Conservation (phyloP, 805 yeast species). For the Torulaspora maleeae region DNA sequence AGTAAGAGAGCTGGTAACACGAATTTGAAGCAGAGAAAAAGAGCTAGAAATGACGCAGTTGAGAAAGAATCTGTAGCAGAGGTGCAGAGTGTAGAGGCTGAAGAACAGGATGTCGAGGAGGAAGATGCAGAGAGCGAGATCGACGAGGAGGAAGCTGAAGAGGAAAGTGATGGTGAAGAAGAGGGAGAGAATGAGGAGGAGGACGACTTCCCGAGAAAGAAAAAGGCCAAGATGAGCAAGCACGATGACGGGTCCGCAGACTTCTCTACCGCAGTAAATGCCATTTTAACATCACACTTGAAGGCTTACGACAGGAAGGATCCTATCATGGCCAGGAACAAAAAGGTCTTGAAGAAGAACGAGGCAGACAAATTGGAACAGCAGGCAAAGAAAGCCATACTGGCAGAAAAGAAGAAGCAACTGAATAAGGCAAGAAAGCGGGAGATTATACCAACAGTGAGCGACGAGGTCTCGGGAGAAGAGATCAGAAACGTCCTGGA, state of each 20-base stretch:
- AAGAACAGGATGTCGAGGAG: slow-evolving; percentile 11
- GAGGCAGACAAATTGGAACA: slow-evolving; percentile 79
- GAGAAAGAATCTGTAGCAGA: slow-evolving; percentile 6
- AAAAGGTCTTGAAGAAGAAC: slow-evolving; percentile 59
- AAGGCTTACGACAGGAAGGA: slow-evolving; percentile 86
- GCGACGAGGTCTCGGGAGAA: slow-evolving; percentile 38
- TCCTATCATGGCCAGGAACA: slow-evolving; percentile 86
- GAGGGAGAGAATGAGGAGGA: slow-evolving; percentile 23
- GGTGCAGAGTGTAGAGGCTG: slow-evolving; percentile 1
- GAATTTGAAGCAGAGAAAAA: slow-evolving; percentile 1
- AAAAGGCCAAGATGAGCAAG: slow-evolving; percentile 52
- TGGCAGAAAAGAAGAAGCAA: slow-evolving; percentile 64
- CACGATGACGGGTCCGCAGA: slow-evolving; percentile 66
- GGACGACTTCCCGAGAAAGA: slow-evolving; percentile 43
- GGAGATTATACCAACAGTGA: slow-evolving; percentile 61
- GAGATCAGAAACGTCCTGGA: slow-evolving; percentile 54
- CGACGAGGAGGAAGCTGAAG: slow-evolving; percentile 24
- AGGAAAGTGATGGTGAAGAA: slow-evolving; percentile 21
- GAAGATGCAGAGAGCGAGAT: slow-evolving; percentile 23
- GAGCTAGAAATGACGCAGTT: slow-evolving; percentile 5
- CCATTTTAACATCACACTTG: slow-evolving; percentile 76
- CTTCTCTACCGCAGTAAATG: slow-evolving; percentile 78
- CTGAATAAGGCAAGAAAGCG: slow-evolving; percentile 64
- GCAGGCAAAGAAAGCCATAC: slow-evolving; percentile 68
- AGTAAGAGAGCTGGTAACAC: background rate